A percentile compares a stretch with the other conserved stretches of the same genome.
Evolutionary conservation across 768 basidiomycete genomes (phyloP).

Genomic region (Amanita pallidorosea): DNA sequence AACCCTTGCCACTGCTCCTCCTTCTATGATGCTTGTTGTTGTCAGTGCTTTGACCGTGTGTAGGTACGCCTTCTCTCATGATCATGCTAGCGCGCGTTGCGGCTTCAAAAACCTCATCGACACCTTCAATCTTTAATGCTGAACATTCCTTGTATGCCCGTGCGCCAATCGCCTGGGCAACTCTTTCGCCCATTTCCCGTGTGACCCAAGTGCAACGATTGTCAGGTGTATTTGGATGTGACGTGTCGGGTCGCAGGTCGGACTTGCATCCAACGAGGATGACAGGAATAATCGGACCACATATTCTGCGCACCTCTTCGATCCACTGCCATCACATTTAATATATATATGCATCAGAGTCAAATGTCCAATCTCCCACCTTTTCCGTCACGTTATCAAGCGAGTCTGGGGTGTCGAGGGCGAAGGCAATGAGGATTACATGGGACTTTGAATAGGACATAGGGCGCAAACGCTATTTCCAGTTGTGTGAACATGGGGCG

Average conservation of each 20-base stretch:
- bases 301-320: conserved; percentile 95
- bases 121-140: conserved; percentile 81
- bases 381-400: conserved; percentile 93
- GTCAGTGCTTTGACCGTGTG: conserved; percentile 25
- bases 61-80: conserved; percentile 75
- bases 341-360: neutral
- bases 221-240: conserved; percentile 33
- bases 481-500: conserved; percentile 5
- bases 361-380: conserved; percentile 29
- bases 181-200: conserved; percentile 72
- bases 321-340: conserved; percentile 62
- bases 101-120: conserved; percentile 96
- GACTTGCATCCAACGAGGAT: conserved; percentile 95
- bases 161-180: conserved; percentile 79
- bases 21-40: conserved; percentile 39
- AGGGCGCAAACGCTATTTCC: conserved; percentile 73
- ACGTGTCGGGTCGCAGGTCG: conserved; percentile 65
- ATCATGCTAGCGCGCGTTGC: conserved; percentile 96
- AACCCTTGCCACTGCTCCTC: conserved; percentile 37
- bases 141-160: conserved; percentile 93
- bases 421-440: conserved; percentile 95
- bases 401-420: conserved; percentile 93
- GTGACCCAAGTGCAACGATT: conserved; percentile 49
- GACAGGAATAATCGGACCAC: conserved; percentile 86
- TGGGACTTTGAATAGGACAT: conserved; percentile 98